These are phyloP conservation scores for Spathaspora arborariae DNA, from an alignment of 805 yeast genomes.

Conservation along the genomic window DNA sequence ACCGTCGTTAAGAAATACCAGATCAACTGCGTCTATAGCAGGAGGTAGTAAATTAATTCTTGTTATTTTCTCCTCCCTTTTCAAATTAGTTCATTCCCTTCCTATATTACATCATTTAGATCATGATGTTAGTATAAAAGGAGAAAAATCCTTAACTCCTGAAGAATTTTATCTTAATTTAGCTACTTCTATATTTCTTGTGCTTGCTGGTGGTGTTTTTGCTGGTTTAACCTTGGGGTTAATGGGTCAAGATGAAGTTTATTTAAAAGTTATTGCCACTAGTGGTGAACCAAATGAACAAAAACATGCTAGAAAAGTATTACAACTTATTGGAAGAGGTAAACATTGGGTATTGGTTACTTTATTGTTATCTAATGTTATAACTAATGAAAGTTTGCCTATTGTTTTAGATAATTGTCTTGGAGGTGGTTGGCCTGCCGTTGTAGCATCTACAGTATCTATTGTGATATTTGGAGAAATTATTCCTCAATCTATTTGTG, in stretches of 20 bases:
- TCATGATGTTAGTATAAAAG: conserved; percentile 10
- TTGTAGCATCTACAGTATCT: conserved; percentile 85
- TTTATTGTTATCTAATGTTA: conserved; percentile 76
- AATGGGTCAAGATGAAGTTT: conserved; percentile 98
- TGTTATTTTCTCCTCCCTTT: conserved; percentile 28
- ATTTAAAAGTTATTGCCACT: conserved; percentile 81
- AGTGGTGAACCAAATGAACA: conserved; percentile 78
- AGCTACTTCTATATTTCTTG: conserved; percentile 54
- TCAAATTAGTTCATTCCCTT: conserved; percentile 32
- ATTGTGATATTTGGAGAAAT: conserved; percentile 95
- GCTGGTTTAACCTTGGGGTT: conserved; percentile 92
- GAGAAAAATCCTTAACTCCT: conserved; percentile 21
- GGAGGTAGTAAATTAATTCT: conserved; percentile 20
- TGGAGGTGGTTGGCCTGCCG: conserved; percentile 98
- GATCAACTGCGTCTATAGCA: conserved; percentile 25
- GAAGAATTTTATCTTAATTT: conserved; percentile 46
- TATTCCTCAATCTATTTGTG: conserved; percentile 92
- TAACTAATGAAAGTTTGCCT: conserved; percentile 92
- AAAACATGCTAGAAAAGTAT: conserved; percentile 65
- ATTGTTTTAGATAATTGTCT: conserved; percentile 87
- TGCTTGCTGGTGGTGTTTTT: conserved; percentile 81
- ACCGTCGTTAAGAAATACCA: conserved; percentile 23
- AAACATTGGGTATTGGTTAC: conserved; percentile 97
- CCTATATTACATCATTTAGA: conserved; percentile 20
- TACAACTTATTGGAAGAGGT: conserved; percentile 69